Percentiles rank a stretch among this genome's conserved stretches.
These are phyloP conservation scores for Geotrichum macrosporum DNA, from an alignment of 1,139 yeast genomes.

Conservation along the genomic window DNA sequence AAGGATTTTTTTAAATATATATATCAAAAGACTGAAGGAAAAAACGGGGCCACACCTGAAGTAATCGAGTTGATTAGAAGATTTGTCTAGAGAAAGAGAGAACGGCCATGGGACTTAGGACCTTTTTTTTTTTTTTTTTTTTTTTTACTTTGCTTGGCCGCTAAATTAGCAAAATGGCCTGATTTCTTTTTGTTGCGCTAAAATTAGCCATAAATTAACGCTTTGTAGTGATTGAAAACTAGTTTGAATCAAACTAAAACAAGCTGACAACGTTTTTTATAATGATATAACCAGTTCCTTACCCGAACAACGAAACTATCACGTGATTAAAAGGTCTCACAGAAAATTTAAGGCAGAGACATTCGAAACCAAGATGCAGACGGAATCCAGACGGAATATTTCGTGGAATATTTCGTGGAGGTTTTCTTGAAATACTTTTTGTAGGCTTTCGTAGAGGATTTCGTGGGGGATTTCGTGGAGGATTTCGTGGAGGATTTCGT, in stretches of 20 bases:
- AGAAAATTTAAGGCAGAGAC: too few relatives aligned
- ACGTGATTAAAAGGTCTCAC: too few relatives aligned
- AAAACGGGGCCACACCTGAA: too few relatives aligned
- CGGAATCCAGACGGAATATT: not conserved
- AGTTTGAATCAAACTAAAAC: not conserved
- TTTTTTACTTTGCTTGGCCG: not conserved
- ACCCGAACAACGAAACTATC: too few relatives aligned
- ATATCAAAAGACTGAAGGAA: too few relatives aligned
- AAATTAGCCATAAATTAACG: not conserved
- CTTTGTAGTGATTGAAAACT: not conserved
- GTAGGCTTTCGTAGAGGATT: too few relatives aligned
- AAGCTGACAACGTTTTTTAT: not conserved
- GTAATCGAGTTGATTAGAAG: too few relatives aligned
- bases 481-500: too few relatives aligned
- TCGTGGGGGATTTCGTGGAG: too few relatives aligned
- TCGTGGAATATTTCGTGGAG: not conserved
- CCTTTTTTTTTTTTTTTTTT: not conserved
- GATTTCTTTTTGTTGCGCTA: not conserved
- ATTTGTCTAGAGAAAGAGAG: too few relatives aligned
- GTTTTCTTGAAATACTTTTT: not conserved
- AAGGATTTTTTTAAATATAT: too few relatives aligned
- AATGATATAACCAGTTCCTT: not conserved
- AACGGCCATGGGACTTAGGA: slow-evolving; percentile 7
- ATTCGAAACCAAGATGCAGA: too few relatives aligned
- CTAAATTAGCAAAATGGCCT: not conserved